These are phyloP conservation scores for Xylaria sp. DNA, from an alignment of 2,329 filamentous ascomycete genomes.

Conservation along the genomic window DNA sequence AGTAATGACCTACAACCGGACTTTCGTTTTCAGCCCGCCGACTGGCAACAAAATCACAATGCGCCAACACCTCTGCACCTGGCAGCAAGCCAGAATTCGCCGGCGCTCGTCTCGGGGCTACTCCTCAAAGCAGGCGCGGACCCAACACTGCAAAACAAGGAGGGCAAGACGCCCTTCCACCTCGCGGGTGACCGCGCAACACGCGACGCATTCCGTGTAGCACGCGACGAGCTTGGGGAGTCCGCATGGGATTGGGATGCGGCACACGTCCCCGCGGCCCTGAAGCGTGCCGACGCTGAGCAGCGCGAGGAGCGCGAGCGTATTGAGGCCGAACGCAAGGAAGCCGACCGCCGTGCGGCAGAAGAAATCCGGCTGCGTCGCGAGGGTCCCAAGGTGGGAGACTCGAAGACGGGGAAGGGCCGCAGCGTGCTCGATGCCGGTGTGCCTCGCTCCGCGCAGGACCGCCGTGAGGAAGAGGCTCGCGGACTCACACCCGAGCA, in stretches of 20 bases:
- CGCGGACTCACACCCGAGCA: constrained; percentile 90
- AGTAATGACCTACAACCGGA: constrained; percentile 76
- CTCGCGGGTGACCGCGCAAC: constrained; percentile 86
- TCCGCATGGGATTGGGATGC: constrained; percentile 79
- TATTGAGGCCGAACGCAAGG: constrained; percentile 72
- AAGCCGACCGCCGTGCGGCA: constrained; percentile 74
- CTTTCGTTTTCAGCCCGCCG: constrained; percentile 78
- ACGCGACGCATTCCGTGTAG: constrained; percentile 90
- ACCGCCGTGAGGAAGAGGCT: constrained; percentile 83
- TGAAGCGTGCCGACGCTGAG: constrained; percentile 78
- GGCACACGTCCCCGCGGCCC: constrained; percentile 75
- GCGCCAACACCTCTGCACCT: constrained; percentile 86
- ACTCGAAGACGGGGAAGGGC: constrained; percentile 49
- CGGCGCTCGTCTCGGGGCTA: constrained; percentile 80
- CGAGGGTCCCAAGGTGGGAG: constrained; percentile 69
- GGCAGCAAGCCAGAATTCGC: constrained; percentile 81
- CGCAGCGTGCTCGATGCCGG: constrained; percentile 67
- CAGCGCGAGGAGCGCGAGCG: constrained; percentile 75
- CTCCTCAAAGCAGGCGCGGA: constrained; percentile 79
- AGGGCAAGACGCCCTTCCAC: constrained; percentile 88
- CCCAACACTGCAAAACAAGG: constrained; percentile 74
- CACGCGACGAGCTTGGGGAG: constrained; percentile 84
- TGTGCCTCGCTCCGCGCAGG: constrained; percentile 77
- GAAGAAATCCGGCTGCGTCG: constrained; percentile 78
- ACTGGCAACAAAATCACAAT: constrained; percentile 76